Percentiles rank a stretch among this genome's conserved stretches.
phyloP scores from a whole-genome alignment of 768 basidiomycete species.

The Lactifluus subvellereus region DNA sequence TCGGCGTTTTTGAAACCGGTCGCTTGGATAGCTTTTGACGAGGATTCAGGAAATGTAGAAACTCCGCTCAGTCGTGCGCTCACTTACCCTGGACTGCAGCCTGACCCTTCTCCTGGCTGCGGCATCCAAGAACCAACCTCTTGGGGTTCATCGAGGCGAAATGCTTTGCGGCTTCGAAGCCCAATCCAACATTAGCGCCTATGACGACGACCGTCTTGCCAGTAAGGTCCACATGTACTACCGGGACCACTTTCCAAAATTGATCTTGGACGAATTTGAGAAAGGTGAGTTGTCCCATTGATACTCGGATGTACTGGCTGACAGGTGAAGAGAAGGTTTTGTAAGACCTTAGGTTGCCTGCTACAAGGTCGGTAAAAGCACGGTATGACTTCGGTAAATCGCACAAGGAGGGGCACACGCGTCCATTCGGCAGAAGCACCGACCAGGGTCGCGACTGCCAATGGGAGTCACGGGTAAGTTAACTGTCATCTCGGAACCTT shows the following conservation, averaged over 20 bases:
- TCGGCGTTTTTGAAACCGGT: slow-evolving; percentile 16
- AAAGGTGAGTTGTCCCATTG: slow-evolving; percentile 12
- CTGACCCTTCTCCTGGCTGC: slow-evolving; percentile 14
- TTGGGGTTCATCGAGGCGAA: slow-evolving; percentile 22
- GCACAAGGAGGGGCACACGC: no score
- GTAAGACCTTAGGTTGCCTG: background rate
- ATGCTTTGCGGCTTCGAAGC: slow-evolving; percentile 23
- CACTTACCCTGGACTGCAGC: slow-evolving; percentile 15
- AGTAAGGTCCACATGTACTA: slow-evolving; percentile 9
- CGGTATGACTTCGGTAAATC: no score
- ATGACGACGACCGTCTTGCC: slow-evolving; percentile 24
- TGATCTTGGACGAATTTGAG: slow-evolving; percentile 2
- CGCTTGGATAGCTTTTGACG: slow-evolving; percentile 14
- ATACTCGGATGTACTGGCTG: background rate
- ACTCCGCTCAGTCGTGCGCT: no score
- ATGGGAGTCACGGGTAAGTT: no score
- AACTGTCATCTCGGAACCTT: no score
- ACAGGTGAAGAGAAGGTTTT: background rate
- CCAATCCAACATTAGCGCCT: slow-evolving; percentile 23
- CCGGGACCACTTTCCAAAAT: slow-evolving; percentile 8
- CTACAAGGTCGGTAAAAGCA: no score
- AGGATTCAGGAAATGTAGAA: background rate
- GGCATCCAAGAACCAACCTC: slow-evolving; percentile 19
- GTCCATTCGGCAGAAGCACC: no score
- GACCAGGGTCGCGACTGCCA: no score